Base-by-base conservation (phyloP, 2,329 filamentous ascomycete genomes). In the Neophaeococcomyces aloes region DNA sequence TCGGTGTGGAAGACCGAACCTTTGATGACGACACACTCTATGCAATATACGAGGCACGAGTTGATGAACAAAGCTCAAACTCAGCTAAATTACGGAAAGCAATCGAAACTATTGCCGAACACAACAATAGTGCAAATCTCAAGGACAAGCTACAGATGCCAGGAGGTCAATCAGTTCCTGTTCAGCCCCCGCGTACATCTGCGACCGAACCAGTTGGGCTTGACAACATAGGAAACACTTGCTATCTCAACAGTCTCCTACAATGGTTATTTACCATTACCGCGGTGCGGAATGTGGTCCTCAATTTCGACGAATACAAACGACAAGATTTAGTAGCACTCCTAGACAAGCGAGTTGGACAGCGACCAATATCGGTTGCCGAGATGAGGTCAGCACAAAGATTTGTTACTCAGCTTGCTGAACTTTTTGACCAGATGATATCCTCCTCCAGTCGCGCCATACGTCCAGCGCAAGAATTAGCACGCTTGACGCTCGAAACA, bases 141-240 rank as follows among this genome's bases (percentile, higher is more conserved):
- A 40, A 48, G 31, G 46, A 50, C 29, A 47, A 50, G 31, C 29
- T 55, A 15, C 48, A 52, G n/a, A 48, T 44, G 34, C 44, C 48
- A 7, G 47, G 45, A 5, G 46, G 47, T 35, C 38, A 21, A 30
- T 46, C 46, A 15, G 59, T 50, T 56, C 57, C 63, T 29, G 58
- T 55, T 47, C 61, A 65, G 36, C 69, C 17, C 38, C 8, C n/a
- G 4, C 2, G 14, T 23, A 3, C 14, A 7, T 10, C 38, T 41
- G 29, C n/a, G n/a, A 21, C 75, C 23, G 79, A 85, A 61, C 91
- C 91, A 0, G 84, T 94, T 17, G 91, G 91, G 0, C 72, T 96
- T 4, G 76, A 80, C 50, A 98, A 96, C 55, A 94, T 96, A 45
- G 88, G 91, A 47, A 98, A 98, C 57, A 98, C 93, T 0, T 98